Evolutionary conservation across 1,139 yeast genomes (phyloP), one percentile per base, ranked within the genome.

Genomic region (Pichia sp.): DNA sequence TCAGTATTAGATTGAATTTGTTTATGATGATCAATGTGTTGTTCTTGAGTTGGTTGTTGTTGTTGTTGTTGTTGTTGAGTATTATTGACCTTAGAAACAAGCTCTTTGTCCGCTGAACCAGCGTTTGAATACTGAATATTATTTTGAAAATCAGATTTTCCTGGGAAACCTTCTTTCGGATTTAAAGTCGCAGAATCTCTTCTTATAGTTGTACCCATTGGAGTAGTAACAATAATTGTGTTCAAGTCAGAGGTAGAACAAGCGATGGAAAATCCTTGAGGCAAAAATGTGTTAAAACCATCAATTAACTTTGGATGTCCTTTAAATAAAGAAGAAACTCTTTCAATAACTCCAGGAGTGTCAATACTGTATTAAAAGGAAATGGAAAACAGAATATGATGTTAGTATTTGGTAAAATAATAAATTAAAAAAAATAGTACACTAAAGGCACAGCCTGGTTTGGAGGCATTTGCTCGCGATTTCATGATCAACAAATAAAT

Each of bases 331-430:
- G 86, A 79, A 0, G 97, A 88, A 0, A 92, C 98, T 50, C 98
- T 76, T 63, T 89, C 96, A 64, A 92, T 92, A 36, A 92, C 99
- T 27, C 97, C 99, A 0, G 98, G 98, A 1, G 99, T 92, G 66
- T 94, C 97, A 61, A 92, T 90, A 57, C 87, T 79, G 39, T 41
- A 59, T 5, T 47, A 48, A 34, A 33, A 47, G n/a, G 34, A 39
- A 34, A 25, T 18, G 18, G 18, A 28, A 9, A 36, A 35, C 34
- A 9, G 30, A 9, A 43, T 11, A n/a, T 35, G 27, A 29, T 9
- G 61, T 59, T 59, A 59, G 58, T 53, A 58, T 39, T 36, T 26
- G 18, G 18, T 18, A 18, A 18, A 18, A 18, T 18, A 18, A 18
- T 18, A 18, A 18, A 18, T 18, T 18, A 18, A 18, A 18, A 18